phyloP scores from a whole-genome alignment of 345 rosid species.

The Tarenaya hassleriana region DNA sequence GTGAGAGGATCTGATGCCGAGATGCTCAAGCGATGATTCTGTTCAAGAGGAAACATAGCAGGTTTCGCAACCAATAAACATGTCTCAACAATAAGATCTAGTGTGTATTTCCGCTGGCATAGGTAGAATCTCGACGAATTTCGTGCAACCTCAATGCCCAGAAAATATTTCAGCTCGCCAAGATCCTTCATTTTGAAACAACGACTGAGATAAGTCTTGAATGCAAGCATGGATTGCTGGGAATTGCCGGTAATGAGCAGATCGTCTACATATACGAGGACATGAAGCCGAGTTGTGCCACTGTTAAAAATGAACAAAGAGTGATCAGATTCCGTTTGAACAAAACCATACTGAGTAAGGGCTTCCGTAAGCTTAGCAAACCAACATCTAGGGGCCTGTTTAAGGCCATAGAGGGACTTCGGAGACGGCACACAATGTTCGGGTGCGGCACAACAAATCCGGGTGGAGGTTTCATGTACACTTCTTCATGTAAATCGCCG shows the following conservation, averaged over 20 bases:
- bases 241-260: background rate
- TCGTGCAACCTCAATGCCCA: background rate
- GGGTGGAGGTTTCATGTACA: too few species aligned
- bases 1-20: too few species aligned
- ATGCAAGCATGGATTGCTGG: rapidly evolving
- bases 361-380: too few species aligned
- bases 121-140: background rate
- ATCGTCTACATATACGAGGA: slow-evolving; percentile 4
- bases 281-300: background rate
- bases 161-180: background rate
- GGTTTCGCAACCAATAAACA: background rate
- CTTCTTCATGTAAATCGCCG: too few species aligned
- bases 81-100: background rate
- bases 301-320: too few species aligned
- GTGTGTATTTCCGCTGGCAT: background rate
- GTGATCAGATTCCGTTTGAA: too few species aligned
- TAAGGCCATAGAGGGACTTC: too few species aligned
- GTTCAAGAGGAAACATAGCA: background rate
- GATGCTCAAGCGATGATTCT: too few species aligned
- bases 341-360: too few species aligned
- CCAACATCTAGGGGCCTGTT: too few species aligned
- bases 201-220: background rate
- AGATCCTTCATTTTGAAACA: slow-evolving; percentile 9
- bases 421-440: too few species aligned
- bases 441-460: too few species aligned